Evolutionary conservation across 768 basidiomycete genomes (phyloP).

Genomic region (Psilocybe cyanescens): DNA sequence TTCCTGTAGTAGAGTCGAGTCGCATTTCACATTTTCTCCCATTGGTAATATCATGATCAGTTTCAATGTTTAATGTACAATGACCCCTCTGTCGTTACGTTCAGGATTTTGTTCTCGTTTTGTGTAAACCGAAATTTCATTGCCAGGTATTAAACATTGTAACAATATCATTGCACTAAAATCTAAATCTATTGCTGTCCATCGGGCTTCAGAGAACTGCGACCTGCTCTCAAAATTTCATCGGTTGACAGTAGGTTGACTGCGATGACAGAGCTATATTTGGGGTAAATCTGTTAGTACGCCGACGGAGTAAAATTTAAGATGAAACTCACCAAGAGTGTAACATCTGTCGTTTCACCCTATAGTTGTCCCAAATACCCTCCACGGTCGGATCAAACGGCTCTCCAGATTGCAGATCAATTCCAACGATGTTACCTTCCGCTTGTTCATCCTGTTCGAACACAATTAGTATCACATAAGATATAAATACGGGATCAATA

Average conservation of each 20-base stretch:
- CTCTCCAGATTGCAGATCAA: constrained; percentile 93
- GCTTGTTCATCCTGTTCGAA: constrained; percentile 81
- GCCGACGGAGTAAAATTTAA: too few species aligned
- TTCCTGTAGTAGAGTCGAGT: neutral
- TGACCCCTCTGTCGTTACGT: neutral
- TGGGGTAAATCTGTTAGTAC: neutral
- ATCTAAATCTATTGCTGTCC: constrained; percentile 21
- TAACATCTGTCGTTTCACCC: constrained; percentile 98
- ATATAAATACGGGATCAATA: neutral
- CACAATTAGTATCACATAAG: neutral
- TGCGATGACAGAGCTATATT: constrained; percentile 80
- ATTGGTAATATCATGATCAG: constrained; percentile 1
- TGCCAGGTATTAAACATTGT: neutral
- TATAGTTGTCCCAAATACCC: constrained; percentile 98
- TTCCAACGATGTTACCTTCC: constrained; percentile 90
- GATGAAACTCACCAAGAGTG: constrained; percentile 80
- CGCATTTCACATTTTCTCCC: neutral
- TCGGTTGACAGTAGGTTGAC: constrained; percentile 95
- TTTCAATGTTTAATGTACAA: constrained; percentile 6
- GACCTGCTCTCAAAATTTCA: constrained; percentile 90
- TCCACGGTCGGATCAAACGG: constrained; percentile 95
- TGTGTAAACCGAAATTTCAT: neutral
- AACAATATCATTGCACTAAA: neutral
- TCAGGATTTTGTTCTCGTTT: neutral
- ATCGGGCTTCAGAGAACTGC: constrained; percentile 85